Evolutionary conservation across 2,329 filamentous ascomycete species (phyloP).

Genomic region (Geosmithia morbida): DNA sequence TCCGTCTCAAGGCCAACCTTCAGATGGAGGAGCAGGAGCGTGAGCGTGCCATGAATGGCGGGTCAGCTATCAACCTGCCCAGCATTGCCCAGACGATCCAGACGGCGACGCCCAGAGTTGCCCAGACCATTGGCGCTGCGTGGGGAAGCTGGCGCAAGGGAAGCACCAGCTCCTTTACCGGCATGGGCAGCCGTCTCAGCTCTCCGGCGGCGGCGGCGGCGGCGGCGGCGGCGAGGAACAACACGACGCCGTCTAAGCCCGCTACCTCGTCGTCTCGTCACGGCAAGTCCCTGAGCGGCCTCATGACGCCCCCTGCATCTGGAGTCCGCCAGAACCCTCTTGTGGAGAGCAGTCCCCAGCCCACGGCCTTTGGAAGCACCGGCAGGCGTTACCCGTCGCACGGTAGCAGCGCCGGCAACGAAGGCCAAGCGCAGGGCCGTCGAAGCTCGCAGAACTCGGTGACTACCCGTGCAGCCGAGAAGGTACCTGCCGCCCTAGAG

Average conservation of each 20-base stretch:
- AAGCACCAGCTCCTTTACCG: slow-evolving; percentile 32
- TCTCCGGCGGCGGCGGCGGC: slow-evolving; percentile 22
- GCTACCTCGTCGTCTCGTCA: slow-evolving; percentile 28
- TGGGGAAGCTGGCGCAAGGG: slow-evolving; percentile 87
- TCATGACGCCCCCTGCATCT: slow-evolving; percentile 81
- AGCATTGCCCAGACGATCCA: slow-evolving; percentile 67
- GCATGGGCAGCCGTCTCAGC: slow-evolving; percentile 30
- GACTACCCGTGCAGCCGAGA: slow-evolving; percentile 19
- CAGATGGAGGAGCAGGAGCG: slow-evolving; percentile 98
- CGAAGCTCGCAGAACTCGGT: slow-evolving; percentile 1
- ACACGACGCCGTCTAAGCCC: slow-evolving; percentile 46
- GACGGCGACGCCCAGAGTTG: slow-evolving; percentile 68
- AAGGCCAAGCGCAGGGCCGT: slow-evolving; percentile 6
- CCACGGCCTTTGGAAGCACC: slow-evolving; percentile 46
- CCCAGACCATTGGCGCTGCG: slow-evolving; percentile 77
- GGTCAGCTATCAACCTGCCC: slow-evolving; percentile 52
- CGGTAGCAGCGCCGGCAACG: slow-evolving; percentile 15
- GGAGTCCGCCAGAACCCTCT: slow-evolving; percentile 49
- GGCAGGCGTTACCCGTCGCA: slow-evolving; percentile 42
- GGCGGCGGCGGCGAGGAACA: slow-evolving; percentile 10
- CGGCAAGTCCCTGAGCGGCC: slow-evolving; percentile 54
- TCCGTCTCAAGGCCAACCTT: slow-evolving; percentile 82
- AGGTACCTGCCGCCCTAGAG: slow-evolving; percentile 22
- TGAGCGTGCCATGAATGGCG: slow-evolving; percentile 65
- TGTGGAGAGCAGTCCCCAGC: slow-evolving; percentile 26